phyloP scores from a whole-genome alignment of 106 monocot genomes.

The Apostasia shenzhenica region DNA sequence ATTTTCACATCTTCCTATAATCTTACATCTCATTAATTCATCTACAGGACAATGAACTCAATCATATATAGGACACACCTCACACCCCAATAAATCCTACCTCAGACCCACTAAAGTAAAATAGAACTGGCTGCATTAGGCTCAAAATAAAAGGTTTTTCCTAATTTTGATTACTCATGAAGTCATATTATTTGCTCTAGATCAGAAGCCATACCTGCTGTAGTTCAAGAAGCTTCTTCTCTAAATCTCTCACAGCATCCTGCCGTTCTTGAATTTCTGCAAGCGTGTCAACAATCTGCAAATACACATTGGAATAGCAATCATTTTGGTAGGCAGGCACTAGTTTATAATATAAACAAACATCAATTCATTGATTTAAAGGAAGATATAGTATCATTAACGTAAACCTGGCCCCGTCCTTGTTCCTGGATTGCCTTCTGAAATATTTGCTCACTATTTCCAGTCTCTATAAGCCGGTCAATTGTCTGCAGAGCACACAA shows the following conservation, averaged over 20 bases:
- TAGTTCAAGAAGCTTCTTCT: constrained; percentile 37
- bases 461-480: constrained; percentile 52
- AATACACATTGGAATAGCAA: background rate
- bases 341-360: background rate
- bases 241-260: constrained; percentile 32
- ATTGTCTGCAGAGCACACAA: constrained; percentile 32
- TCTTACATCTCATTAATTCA: too few relatives aligned
- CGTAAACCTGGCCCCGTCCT: constrained; percentile 46
- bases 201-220: constrained; percentile 31
- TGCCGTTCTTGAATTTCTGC: constrained; percentile 43
- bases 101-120: too few relatives aligned
- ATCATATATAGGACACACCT: too few relatives aligned
- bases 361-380: background rate
- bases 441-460: constrained; percentile 56
- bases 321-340: background rate
- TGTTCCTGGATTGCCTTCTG: constrained; percentile 63
- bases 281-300: constrained; percentile 35
- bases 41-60: too few relatives aligned
- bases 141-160: too few relatives aligned
- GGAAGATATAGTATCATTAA: background rate
- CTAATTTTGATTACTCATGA: too few relatives aligned
- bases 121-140: too few relatives aligned
- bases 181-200: too few relatives aligned
- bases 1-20: too few relatives aligned
- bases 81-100: too few relatives aligned